Conservation (phyloP, 176 grass and related monocot genomes). For the Musa acuminata region DNA sequence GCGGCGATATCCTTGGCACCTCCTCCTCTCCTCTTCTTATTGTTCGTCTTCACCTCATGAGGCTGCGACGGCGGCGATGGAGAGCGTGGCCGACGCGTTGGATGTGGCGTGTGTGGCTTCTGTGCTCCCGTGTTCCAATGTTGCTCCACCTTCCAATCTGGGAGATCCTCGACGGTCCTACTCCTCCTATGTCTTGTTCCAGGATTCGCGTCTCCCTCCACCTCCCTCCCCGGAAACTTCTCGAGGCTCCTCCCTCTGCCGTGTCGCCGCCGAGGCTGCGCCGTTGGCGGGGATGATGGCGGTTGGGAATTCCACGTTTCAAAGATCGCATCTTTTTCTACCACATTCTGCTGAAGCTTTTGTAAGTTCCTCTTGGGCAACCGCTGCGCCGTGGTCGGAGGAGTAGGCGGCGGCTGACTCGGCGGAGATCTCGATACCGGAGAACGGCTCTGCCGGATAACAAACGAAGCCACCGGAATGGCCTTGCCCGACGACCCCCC, state of each 20-base stretch:
- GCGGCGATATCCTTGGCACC: conserved; percentile 78
- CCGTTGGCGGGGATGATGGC: background rate
- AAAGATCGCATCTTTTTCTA: conserved; percentile 13
- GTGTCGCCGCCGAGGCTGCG: background rate
- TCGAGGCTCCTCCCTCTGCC: conserved; percentile 18
- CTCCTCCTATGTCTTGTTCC: conserved; percentile 12
- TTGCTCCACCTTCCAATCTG: conserved; percentile 26
- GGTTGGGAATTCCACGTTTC: conserved; percentile 5
- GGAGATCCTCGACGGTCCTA: conserved; percentile 35
- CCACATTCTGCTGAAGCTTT: conserved; percentile 9
- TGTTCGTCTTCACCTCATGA: conserved; percentile 28
- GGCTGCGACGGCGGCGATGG: conserved; percentile 25
- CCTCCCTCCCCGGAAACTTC: conserved; percentile 10
- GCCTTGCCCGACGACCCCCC: conserved; percentile 9
- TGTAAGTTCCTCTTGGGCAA: conserved; percentile 23
- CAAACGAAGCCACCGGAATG: conserved; percentile 55
- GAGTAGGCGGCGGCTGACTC: background rate
- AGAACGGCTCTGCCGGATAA: conserved; percentile 20
- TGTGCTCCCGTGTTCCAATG: conserved; percentile 21
- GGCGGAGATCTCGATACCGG: conserved; percentile 15
- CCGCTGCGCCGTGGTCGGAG: background rate
- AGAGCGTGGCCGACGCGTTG: conserved; percentile 32
- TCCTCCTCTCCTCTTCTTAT: conserved; percentile 67
- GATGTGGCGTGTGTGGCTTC: conserved; percentile 19
- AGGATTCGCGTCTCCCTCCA: background rate